Base-by-base conservation (phyloP, 495 filamentous ascomycete species). In the Entonaema liquescens region DNA sequence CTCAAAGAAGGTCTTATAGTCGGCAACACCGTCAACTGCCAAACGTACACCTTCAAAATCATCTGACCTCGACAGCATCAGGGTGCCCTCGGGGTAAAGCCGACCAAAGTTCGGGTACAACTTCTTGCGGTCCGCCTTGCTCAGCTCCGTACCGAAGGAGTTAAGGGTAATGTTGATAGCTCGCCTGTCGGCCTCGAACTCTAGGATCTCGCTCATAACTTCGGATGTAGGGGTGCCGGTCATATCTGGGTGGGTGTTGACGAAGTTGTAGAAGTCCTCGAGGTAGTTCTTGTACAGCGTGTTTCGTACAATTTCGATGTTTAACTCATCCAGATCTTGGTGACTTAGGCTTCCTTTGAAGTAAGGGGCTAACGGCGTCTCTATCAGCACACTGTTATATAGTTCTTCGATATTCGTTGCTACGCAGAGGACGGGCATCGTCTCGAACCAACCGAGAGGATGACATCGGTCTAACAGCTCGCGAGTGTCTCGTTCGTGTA, bases 141-240 rank as follows among this genome's bases (percentile, higher is more conserved):
- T 92, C 38, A 99, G 87, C 81, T 99, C 95, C 7, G 96, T 98
- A 62, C 96, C 95, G 75, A 99, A 98, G 11, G 95, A 98, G 83
- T 99, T 99, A 61, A 99, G 83, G 9, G 95, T 99, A 82, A 99
- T 99, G 81, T 99, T 99, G 85, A 99, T 99, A 68, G 94, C 93
- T 70, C 95, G 86, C 62, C 95, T 86, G 77, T 99, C 95, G 11
- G 96, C 95, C 82, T 99, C 95, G 77, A 98, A 99, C 78, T 95
- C 91, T 49, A 99, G 83, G 38, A 98, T 90, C 83, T 98, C 94
- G 19, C 88, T 84, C 95, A 99, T 98, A 72, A 97, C 89, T 70
- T 97, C 94, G 26, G 92, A 85, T 1, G 96, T 98, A 1, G 95
- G 94, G 3, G 93, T 96, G 11, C 93, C 95, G 42, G 84, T 81